phyloP scores from a whole-genome alignment of 352 stramenopile species.

The Globisporangium ultimum region DNA sequence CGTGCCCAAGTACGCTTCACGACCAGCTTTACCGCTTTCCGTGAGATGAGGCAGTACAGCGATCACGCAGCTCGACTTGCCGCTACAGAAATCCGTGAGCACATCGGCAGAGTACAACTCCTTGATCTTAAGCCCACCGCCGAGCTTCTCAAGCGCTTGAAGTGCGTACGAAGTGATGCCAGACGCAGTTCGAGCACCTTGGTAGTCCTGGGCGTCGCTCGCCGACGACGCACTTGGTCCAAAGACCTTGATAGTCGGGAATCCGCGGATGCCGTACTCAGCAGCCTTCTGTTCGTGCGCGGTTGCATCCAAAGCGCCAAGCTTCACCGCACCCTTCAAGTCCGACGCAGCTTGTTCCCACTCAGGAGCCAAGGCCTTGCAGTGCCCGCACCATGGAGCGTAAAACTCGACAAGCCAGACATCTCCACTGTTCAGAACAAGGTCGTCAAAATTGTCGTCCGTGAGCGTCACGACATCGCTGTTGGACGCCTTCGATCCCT shows the following conservation, averaged over 20 bases:
- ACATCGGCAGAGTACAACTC: constrained; percentile 64
- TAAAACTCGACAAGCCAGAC: constrained; percentile 93
- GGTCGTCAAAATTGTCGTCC: constrained; percentile 89
- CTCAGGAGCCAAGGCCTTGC: constrained; percentile 88
- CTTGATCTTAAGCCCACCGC: constrained; percentile 74
- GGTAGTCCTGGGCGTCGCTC: constrained; percentile 77
- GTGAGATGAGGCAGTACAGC: constrained; percentile 88
- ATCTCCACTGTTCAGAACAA: constrained; percentile 88
- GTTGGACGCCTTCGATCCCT: constrained; percentile 31
- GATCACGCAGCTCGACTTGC: constrained; percentile 89
- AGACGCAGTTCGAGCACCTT: constrained; percentile 79
- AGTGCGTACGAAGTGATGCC: constrained; percentile 82
- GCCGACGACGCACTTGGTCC: constrained; percentile 55
- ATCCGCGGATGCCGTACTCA: constrained; percentile 90
- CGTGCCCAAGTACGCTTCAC: constrained; percentile 82
- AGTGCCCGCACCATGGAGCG: constrained; percentile 91
- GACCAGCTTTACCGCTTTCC: constrained; percentile 80
- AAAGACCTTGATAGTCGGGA: constrained; percentile 96
- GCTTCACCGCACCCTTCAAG: constrained; percentile 84
- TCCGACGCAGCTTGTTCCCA: constrained; percentile 90
- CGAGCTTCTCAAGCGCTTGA: constrained; percentile 63
- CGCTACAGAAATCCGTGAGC: constrained; percentile 81
- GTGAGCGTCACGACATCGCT: constrained; percentile 87
- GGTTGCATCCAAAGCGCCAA: constrained; percentile 91
- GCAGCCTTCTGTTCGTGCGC: constrained; percentile 87